Percentiles rank a stretch among this genome's conserved stretches.
Evolutionary conservation across 2,329 filamentous ascomycete genomes (phyloP).

Genomic region (Ascochyta clinopodiicola): DNA sequence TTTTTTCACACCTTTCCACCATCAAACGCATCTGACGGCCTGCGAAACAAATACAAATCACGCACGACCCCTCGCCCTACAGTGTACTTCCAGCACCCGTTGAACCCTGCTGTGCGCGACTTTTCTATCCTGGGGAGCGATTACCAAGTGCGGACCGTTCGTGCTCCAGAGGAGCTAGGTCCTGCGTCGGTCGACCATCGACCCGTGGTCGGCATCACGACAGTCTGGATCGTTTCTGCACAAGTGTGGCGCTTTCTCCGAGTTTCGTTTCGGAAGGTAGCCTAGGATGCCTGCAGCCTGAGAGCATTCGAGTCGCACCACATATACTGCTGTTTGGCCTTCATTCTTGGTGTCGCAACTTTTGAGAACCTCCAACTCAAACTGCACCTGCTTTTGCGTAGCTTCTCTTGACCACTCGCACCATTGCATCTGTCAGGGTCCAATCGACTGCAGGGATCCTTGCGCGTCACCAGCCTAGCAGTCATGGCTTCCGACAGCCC

Average conservation of each 20-base stretch:
- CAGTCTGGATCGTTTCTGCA: constrained; percentile 21
- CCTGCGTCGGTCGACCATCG: constrained; percentile 8
- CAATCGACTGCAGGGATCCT: constrained; percentile 18
- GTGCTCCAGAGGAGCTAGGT: constrained; percentile 7
- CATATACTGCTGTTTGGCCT: constrained; percentile 12
- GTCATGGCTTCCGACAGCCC: constrained; percentile 29
- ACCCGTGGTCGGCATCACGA: constrained; percentile 1
- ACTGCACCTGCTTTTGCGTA: neutral
- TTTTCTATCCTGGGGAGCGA: constrained; percentile 8
- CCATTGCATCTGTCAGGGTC: constrained; percentile 10
- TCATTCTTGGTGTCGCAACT: neutral
- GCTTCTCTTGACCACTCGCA: constrained; percentile 1
- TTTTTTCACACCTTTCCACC: neutral
- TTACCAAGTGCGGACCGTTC: constrained; percentile 10
- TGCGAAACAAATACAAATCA: constrained; percentile 1
- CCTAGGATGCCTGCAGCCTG: constrained; percentile 5
- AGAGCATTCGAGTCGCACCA: neutral
- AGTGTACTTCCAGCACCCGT: constrained; percentile 1
- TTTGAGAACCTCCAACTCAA: neutral
- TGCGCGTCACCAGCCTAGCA: neutral
- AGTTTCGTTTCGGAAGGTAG: constrained; percentile 26
- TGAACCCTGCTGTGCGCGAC: constrained; percentile 11
- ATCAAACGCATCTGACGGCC: constrained; percentile 1
- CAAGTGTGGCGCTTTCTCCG: constrained; percentile 14
- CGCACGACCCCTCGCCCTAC: constrained; percentile 1